These are phyloP conservation scores for Candida krabiensis DNA, from an alignment of 805 yeast genomes.

Conservation along the genomic window DNA sequence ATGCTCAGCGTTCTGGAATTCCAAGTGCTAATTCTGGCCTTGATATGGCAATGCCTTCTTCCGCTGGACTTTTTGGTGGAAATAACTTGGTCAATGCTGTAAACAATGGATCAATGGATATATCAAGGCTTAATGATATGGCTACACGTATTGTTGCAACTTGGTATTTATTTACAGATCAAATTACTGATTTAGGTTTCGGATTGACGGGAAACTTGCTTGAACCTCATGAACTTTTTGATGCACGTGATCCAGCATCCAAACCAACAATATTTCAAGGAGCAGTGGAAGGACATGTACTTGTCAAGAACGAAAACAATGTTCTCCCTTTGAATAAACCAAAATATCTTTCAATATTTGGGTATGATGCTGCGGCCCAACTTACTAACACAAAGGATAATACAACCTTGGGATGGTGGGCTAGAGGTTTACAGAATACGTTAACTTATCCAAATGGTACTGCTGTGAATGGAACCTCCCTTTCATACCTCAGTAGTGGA, in stretches of 20 bases:
- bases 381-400: slow-evolving; percentile 3
- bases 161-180: slow-evolving; percentile 44
- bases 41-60: slow-evolving; percentile 67
- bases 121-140: slow-evolving; percentile 59
- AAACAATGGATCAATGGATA: slow-evolving; percentile 54
- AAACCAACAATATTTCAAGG: slow-evolving; percentile 50
- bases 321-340: slow-evolving; percentile 57
- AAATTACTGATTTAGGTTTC: slow-evolving; percentile 37
- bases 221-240: slow-evolving; percentile 54
- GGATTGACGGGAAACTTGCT: slow-evolving; percentile 49
- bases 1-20: slow-evolving; percentile 61
- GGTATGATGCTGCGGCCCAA: slow-evolving; percentile 15
- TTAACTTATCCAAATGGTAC: slow-evolving; percentile 12
- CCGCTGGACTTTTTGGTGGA: slow-evolving; percentile 47
- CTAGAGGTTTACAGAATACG: slow-evolving; percentile 6
- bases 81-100: slow-evolving; percentile 55
- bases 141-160: slow-evolving; percentile 59
- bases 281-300: slow-evolving; percentile 57
- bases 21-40: slow-evolving; percentile 56
- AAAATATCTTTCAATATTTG: slow-evolving; percentile 34
- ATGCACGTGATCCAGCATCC: slow-evolving; percentile 49
- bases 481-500: slow-evolving; percentile 9
- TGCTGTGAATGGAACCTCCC: not conserved
- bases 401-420: slow-evolving; percentile 6
- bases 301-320: slow-evolving; percentile 52